Percentiles rank a stretch among this genome's conserved stretches.
phyloP scores from a whole-genome alignment of 192 early-diverging fungal genomes.

The Podila horticola region DNA sequence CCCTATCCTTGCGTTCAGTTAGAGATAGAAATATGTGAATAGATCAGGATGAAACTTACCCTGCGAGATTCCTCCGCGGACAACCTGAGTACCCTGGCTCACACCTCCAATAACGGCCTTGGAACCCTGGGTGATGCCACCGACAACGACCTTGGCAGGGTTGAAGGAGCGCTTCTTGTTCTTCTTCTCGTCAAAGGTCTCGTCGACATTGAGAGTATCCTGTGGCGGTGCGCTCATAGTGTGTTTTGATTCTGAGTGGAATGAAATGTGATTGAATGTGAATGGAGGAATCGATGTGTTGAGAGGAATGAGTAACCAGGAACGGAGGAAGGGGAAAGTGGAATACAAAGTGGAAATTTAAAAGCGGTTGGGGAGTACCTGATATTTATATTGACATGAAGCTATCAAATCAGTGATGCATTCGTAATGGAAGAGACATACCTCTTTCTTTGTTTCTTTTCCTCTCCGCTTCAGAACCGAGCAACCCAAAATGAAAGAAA shows the following conservation, averaged over 20 bases:
- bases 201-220: background rate
- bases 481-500: too few relatives aligned
- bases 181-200: constrained; percentile 6
- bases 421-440: too few relatives aligned
- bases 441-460: too few relatives aligned
- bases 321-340: background rate
- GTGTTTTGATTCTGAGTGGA: background rate
- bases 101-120: constrained; percentile 8
- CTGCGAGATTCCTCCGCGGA: constrained; percentile 45
- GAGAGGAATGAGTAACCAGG: background rate
- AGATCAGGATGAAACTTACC: constrained; percentile 6
- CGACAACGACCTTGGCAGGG: constrained; percentile 36
- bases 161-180: constrained; percentile 18
- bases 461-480: too few relatives aligned
- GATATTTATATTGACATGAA: too few relatives aligned
- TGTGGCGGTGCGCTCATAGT: constrained; percentile 4
- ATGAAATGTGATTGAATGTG: background rate
- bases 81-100: constrained; percentile 16
- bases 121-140: constrained; percentile 1
- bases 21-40: background rate
- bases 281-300: background rate
- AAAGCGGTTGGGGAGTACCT: too few relatives aligned
- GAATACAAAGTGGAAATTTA: background rate
- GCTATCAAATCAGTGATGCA: too few relatives aligned
- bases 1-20: background rate